phyloP scores from a whole-genome alignment of 768 basidiomycete species.

The Guyanaporus albipodus region DNA sequence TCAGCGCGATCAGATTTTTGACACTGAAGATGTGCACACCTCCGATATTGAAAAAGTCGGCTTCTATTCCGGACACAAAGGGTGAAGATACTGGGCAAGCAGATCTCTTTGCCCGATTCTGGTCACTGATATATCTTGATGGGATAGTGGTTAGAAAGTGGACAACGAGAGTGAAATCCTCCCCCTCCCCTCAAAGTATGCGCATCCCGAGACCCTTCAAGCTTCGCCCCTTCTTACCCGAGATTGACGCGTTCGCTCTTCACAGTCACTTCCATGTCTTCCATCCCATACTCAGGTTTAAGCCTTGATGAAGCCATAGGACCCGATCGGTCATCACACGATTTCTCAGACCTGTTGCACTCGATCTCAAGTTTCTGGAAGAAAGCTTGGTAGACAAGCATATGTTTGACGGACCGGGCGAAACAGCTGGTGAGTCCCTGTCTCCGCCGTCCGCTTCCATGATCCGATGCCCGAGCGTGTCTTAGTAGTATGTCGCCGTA shows the following conservation, averaged over 20 bases:
- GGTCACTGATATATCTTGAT: background rate
- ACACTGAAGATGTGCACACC: constrained; percentile 45
- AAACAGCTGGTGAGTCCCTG: constrained; percentile 34
- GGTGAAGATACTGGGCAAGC: constrained; percentile 45
- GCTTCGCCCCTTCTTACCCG: constrained; percentile 46
- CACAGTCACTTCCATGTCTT: constrained; percentile 50
- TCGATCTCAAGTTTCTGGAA: constrained; percentile 51
- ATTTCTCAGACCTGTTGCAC: constrained; percentile 40
- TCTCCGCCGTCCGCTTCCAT: background rate
- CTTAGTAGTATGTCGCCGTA: constrained; percentile 43
- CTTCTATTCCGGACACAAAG: constrained; percentile 49
- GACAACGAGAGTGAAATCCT: constrained; percentile 32
- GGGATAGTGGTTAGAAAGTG: constrained; percentile 48
- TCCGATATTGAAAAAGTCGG: constrained; percentile 37
- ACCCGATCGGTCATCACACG: background rate
- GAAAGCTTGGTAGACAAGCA: constrained; percentile 49
- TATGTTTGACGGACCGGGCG: constrained; percentile 36
- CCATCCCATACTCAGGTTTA: constrained; percentile 46
- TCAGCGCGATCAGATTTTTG: constrained; percentile 45
- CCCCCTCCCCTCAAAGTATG: background rate
- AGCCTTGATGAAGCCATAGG: background rate
- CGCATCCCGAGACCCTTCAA: constrained; percentile 48
- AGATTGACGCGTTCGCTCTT: constrained; percentile 47
- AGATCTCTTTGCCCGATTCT: background rate
- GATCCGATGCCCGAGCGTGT: background rate